A percentile compares a stretch with the other conserved stretches of the same genome.
These are phyloP conservation scores for Neoboletus subvelutipes DNA, from an alignment of 768 basidiomycete species.

Conservation along the genomic window DNA sequence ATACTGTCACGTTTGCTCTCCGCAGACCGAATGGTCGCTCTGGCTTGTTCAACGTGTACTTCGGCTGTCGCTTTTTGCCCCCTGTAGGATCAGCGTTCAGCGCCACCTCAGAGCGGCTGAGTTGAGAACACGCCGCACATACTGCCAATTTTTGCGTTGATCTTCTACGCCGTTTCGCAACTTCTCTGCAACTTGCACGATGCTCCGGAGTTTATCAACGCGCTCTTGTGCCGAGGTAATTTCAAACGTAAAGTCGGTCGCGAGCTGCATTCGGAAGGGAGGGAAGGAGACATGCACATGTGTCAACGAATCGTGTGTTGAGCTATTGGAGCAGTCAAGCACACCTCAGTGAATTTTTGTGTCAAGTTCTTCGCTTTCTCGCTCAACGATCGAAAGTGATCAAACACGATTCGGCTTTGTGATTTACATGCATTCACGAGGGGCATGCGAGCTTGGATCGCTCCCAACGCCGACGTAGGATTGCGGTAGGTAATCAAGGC, in stretches of 20 bases:
- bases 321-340: background rate
- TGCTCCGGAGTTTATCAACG: background rate
- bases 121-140: background rate
- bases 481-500: background rate
- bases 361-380: constrained; percentile 13
- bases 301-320: background rate
- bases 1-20: constrained; percentile 10
- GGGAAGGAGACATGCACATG: background rate
- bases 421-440: constrained; percentile 8
- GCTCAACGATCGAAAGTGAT: constrained; percentile 3
- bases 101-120: background rate
- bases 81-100: background rate
- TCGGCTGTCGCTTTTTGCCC: constrained; percentile 3
- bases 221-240: background rate
- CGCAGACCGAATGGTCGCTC: constrained; percentile 10
- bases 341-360: constrained; percentile 5
- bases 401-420: constrained; percentile 6
- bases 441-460: background rate
- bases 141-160: constrained; percentile 9
- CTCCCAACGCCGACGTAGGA: constrained; percentile 2
- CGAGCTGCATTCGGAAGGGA: background rate
- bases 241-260: constrained; percentile 15
- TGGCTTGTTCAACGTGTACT: constrained; percentile 11
- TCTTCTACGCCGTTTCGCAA: background rate
- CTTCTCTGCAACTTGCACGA: background rate